These are phyloP conservation scores for Aspergillus taichungensis DNA, from an alignment of 495 filamentous ascomycete species.

Conservation along the genomic window DNA sequence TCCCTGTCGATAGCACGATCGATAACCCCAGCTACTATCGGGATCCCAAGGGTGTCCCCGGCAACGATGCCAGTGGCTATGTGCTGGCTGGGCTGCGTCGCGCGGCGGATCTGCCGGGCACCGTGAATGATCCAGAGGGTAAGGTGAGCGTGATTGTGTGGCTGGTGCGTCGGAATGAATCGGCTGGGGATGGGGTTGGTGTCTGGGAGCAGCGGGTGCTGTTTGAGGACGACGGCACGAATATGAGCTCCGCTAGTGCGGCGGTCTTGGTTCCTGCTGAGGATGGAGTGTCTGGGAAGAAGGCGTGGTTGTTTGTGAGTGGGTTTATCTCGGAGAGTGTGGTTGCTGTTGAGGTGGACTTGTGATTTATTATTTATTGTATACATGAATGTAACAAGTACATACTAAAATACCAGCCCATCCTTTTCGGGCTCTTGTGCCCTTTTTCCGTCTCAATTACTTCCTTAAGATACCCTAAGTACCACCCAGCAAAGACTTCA, in stretches of 20 bases:
- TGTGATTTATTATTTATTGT: slow-evolving; percentile 26
- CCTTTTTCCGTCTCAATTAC: not conserved
- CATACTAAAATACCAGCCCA: no score
- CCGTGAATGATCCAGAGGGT: slow-evolving; percentile 25
- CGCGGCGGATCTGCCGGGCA: slow-evolving; percentile 23
- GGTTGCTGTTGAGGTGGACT: slow-evolving; percentile 45
- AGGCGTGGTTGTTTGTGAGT: slow-evolving; percentile 51
- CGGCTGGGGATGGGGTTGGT: not conserved
- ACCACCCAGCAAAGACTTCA: slow-evolving; percentile 12
- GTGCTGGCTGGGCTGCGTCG: slow-evolving; percentile 42
- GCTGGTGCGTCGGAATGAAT: slow-evolving; percentile 25
- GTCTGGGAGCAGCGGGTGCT: slow-evolving; percentile 39
- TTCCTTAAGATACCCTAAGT: not conserved
- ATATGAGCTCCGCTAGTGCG: slow-evolving; percentile 41
- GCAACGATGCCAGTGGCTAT: slow-evolving; percentile 46
- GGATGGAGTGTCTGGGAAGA: slow-evolving; percentile 33
- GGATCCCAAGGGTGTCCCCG: slow-evolving; percentile 31
- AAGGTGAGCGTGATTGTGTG: slow-evolving; percentile 41
- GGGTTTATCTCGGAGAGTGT: slow-evolving; percentile 46
- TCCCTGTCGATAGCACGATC: slow-evolving; percentile 35
- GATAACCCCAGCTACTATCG: slow-evolving; percentile 51
- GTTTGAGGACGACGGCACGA: slow-evolving; percentile 50
- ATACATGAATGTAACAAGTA: no score
- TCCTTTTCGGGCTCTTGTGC: not conserved
- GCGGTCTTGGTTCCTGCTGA: slow-evolving; percentile 47